Base-by-base conservation (phyloP, 2,329 filamentous ascomycete species). In the Phoma herbarum region DNA sequence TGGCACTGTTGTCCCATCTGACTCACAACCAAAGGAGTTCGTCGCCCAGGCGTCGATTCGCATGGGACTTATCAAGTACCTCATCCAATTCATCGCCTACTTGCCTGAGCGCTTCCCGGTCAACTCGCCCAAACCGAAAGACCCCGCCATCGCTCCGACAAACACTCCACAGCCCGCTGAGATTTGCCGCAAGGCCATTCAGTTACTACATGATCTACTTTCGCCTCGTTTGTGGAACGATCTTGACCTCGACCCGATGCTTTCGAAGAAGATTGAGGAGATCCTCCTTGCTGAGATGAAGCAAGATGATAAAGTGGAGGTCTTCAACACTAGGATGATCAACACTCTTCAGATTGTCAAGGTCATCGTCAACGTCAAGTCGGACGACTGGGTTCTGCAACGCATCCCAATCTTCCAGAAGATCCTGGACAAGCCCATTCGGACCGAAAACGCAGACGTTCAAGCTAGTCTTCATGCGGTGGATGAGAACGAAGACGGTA, bases 281-380 rank as follows among this genome's bases (percentile, higher is more conserved):
- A 90, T 97, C 54, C 81, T 97, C 12, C 88, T 90, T 2, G 89
- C 90, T 49, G 95, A 98, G 42, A 72, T 74, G 10, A 79, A 80
- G 58, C 79, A 79, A 61, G 76, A 78, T 5, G 80, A 82, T 8
- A 83, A 83, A 68, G 60, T 67, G 1, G 93, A 92, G 77, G 89
- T 91, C 54, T 93, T 93, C 70, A 85, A 90, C 41, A 96, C 91
- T 0, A 89, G 90, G 62, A 94, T 97, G 78, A 88, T 99, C 79
- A 99, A 99, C 75, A 93, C 93, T 1, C 84, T 99, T 14, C 93
- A 98, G 75, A 91, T 98, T 39, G 83, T 99, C 60, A 91, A 94
- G 46, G 90, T 97, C 59, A 88, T 99, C 46, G 83, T 98, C 59
- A 92, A 95, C 68, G 88, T 90, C 62, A 96, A 97, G 77, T 83